Base-by-base conservation (phyloP, 768 basidiomycete species). In the Tremella yokohamensis region DNA sequence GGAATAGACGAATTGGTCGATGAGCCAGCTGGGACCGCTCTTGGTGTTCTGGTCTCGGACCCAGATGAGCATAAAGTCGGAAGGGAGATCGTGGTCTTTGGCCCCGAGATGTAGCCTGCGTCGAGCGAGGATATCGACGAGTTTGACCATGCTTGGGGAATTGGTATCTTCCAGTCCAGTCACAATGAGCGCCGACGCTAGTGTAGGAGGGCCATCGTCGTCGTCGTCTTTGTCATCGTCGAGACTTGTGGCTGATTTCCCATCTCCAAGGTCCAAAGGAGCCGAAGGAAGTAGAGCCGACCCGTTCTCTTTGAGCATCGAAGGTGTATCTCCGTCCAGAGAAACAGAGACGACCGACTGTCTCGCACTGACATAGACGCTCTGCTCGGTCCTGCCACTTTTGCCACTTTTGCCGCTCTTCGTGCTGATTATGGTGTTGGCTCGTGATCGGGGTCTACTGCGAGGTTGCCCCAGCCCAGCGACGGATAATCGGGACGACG, bases 11-110 rank as follows among this genome's bases (percentile, higher is more conserved):
- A 45, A 45, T 45, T 45, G 42, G 15, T 45, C 42, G 7, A 45
- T 68, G n/a, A 72, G 42, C 68, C 68, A 72, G 13, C 57, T 39
- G 2, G 68, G 66, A n/a, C 15, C 40, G 13, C 62, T 58, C 15
- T 54, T 29, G 15, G 49, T 49, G 16, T 54, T 61, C 40, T 67
- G 60, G 18, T 62, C 66, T 39, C 68, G 44, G 9, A 72, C 48
- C 70, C 70, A 72, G 9, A 72, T 57, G 1, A 69, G 53, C 25
- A 58, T 24, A 19, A 65, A 58, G 8, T 54, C 58, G 1, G 54
- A 49, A 16, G 55, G 54, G 9, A 60, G 38, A 19, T 55, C 48
- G 22, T 26, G 16, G n/a, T 44, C 37, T 37, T 18, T 11, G 45
- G 42, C 60, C 25, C 48, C 49, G 39, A 25, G 7, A 52, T 53